These are phyloP conservation scores for Orbilia ellipsospora DNA, from an alignment of 2,329 filamentous ascomycete genomes.

Conservation along the genomic window DNA sequence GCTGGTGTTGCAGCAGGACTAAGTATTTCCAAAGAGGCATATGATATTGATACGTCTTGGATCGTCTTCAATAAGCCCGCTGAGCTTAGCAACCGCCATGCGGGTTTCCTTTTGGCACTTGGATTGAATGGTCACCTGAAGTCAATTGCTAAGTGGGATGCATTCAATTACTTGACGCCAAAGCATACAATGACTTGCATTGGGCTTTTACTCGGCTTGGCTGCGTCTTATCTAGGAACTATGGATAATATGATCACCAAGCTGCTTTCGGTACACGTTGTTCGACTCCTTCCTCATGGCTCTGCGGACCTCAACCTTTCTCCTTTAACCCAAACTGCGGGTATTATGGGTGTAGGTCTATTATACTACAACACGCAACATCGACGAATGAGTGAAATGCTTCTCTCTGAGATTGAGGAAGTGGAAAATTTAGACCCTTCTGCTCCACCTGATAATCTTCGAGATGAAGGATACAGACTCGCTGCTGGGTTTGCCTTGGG, in stretches of 20 bases:
- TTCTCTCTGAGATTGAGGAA: slow-evolving; percentile 96
- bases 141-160: slow-evolving; percentile 94
- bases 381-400: slow-evolving; percentile 97
- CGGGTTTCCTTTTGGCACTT: slow-evolving; percentile 88
- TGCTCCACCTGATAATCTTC: slow-evolving; percentile 77
- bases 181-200: slow-evolving; percentile 99
- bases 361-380: slow-evolving; percentile 96
- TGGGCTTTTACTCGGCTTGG: slow-evolving; percentile 88
- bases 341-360: slow-evolving; percentile 95
- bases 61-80: slow-evolving; percentile 97
- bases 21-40: slow-evolving; percentile 87
- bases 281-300: slow-evolving; percentile 88
- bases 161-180: slow-evolving; percentile 98
- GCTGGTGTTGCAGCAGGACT: slow-evolving; percentile 93
- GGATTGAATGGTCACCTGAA: slow-evolving; percentile 96
- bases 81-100: slow-evolving; percentile 94
- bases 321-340: slow-evolving; percentile 91
- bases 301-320: slow-evolving; percentile 95
- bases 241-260: slow-evolving; percentile 97
- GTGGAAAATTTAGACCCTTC: slow-evolving; percentile 77
- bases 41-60: slow-evolving; percentile 98
- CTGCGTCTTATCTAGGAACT: slow-evolving; percentile 92
- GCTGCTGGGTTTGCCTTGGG: slow-evolving; percentile 93
- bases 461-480: slow-evolving; percentile 95
- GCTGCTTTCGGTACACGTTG: slow-evolving; percentile 93